phyloP scores from a whole-genome alignment of 192 early-diverging fungal genomes.

The Piromyces finnis region DNA sequence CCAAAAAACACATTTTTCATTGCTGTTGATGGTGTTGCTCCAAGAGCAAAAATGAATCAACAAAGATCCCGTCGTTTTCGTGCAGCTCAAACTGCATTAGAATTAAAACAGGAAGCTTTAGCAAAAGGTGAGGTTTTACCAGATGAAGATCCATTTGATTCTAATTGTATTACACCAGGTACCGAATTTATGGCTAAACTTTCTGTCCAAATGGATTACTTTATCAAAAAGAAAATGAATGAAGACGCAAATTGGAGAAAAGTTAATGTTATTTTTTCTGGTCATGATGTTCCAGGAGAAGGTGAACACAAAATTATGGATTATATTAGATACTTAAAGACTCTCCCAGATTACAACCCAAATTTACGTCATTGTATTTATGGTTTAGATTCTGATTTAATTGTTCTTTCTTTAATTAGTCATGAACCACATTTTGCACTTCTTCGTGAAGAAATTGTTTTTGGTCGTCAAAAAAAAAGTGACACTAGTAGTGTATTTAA shows the following conservation, averaged over 20 bases:
- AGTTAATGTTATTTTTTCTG: constrained; percentile 79
- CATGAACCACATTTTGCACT: constrained; percentile 97
- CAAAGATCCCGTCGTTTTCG: constrained; percentile 92
- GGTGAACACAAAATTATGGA: constrained; percentile 99
- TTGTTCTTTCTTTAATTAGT: constrained; percentile 86
- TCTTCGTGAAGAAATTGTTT: constrained; percentile 85
- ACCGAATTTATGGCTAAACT: constrained; percentile 76
- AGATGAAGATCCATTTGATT: constrained; percentile 62
- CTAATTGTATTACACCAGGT: constrained; percentile 96
- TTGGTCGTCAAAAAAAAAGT: constrained; percentile 45
- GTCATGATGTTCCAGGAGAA: constrained; percentile 92
- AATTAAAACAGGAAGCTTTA: constrained; percentile 39
- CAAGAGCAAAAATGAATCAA: constrained; percentile 55
- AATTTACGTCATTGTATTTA: constrained; percentile 91
- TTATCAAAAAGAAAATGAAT: constrained; percentile 69
- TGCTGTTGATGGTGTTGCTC: constrained; percentile 67
- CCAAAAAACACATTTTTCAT: constrained; percentile 89
- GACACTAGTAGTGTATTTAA: constrained; percentile 32
- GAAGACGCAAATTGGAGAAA: constrained; percentile 74
- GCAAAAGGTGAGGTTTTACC: constrained; percentile 40
- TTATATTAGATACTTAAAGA: constrained; percentile 67
- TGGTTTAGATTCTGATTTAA: constrained; percentile 93
- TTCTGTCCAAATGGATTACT: constrained; percentile 71
- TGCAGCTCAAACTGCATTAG: constrained; percentile 69
- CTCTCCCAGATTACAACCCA: constrained; percentile 62